These are phyloP conservation scores for Sphaerulina populicola DNA, from an alignment of 2,329 filamentous ascomycete species.

Conservation along the genomic window DNA sequence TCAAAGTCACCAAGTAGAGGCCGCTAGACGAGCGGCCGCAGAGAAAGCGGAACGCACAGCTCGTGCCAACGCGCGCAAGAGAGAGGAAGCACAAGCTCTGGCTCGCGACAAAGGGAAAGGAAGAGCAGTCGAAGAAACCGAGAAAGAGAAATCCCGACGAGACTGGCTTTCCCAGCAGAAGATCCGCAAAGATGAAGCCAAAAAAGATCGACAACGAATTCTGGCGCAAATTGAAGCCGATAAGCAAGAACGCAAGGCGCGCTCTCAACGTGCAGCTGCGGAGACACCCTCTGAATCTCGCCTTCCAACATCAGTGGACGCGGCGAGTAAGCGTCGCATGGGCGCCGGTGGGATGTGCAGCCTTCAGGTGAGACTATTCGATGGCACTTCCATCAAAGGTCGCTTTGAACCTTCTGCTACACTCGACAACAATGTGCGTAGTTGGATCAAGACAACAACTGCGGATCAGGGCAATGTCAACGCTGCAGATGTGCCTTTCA, in stretches of 20 bases:
- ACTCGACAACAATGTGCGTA: slow-evolving; percentile 58
- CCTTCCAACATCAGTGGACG: slow-evolving; percentile 15
- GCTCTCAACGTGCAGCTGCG: slow-evolving; percentile 36
- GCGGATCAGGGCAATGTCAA: slow-evolving; percentile 29
- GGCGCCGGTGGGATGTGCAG: slow-evolving; percentile 24
- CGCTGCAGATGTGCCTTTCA: slow-evolving; percentile 52
- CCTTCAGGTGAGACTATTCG: slow-evolving; percentile 72
- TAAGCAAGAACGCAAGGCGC: slow-evolving; percentile 57
- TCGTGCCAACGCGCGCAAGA: slow-evolving; percentile 32
- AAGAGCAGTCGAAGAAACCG: slow-evolving; percentile 33
- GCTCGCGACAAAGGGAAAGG: slow-evolving; percentile 20
- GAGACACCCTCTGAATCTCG: slow-evolving; percentile 5
- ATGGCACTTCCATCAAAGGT: slow-evolving; percentile 69
- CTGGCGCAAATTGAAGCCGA: slow-evolving; percentile 69
- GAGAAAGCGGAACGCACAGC: slow-evolving; percentile 42
- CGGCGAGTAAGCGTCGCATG: slow-evolving; percentile 13
- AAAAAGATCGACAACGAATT: slow-evolving; percentile 62
- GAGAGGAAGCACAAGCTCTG: slow-evolving; percentile 32
- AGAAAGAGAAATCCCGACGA: slow-evolving; percentile 28
- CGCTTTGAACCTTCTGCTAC: slow-evolving; percentile 56
- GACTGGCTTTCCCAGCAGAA: slow-evolving; percentile 42
- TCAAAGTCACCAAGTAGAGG: slow-evolving; percentile 38
- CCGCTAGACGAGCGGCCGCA: slow-evolving; percentile 38
- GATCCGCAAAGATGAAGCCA: slow-evolving; percentile 55
- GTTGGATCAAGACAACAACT: slow-evolving; percentile 60